Percentiles rank a stretch among this genome's conserved stretches.
phyloP scores from a whole-genome alignment of 768 basidiomycete species.

The Tricholomella constricta region DNA sequence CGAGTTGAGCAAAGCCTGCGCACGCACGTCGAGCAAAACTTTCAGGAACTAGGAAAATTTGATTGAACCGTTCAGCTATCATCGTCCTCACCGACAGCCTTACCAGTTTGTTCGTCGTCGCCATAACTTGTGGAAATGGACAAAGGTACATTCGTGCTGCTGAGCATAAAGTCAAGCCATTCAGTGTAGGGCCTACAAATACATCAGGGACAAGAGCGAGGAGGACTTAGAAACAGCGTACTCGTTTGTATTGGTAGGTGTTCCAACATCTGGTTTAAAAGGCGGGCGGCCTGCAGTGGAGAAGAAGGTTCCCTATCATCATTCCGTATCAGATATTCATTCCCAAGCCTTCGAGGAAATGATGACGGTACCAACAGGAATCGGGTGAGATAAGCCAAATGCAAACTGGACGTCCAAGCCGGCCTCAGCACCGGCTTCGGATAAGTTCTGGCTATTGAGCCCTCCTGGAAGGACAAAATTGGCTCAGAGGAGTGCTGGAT shows the following conservation, averaged over 20 bases:
- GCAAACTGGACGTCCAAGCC: slow-evolving; percentile 70
- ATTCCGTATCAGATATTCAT: not conserved
- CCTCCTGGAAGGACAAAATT: slow-evolving; percentile 44
- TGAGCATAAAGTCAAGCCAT: slow-evolving; percentile 66
- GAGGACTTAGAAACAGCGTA: slow-evolving; percentile 4
- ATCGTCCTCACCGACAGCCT: not conserved
- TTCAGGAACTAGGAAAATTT: slow-evolving; percentile 47
- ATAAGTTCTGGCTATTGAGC: slow-evolving; percentile 55
- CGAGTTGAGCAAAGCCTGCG: slow-evolving; percentile 61
- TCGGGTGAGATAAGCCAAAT: slow-evolving; percentile 65
- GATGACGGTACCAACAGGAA: slow-evolving; percentile 31
- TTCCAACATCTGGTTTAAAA: slow-evolving; percentile 48
- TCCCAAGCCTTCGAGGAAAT: not conserved
- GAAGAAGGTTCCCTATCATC: slow-evolving; percentile 50
- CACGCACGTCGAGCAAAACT: slow-evolving; percentile 63
- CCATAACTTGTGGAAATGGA: slow-evolving; percentile 75
- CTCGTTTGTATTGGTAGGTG: slow-evolving; percentile 43
- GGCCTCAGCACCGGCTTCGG: slow-evolving; percentile 61
- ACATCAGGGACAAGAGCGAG: not conserved
- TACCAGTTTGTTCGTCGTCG: slow-evolving; percentile 72
- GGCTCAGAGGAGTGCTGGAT: too few species aligned
- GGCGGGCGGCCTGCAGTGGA: slow-evolving; percentile 66
- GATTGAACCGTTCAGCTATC: not conserved
- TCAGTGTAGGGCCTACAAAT: slow-evolving; percentile 30
- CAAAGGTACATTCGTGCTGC: slow-evolving; percentile 48